Conservation (phyloP, 2,329 filamentous ascomycete genomes). For the Chaetomium sp. region DNA sequence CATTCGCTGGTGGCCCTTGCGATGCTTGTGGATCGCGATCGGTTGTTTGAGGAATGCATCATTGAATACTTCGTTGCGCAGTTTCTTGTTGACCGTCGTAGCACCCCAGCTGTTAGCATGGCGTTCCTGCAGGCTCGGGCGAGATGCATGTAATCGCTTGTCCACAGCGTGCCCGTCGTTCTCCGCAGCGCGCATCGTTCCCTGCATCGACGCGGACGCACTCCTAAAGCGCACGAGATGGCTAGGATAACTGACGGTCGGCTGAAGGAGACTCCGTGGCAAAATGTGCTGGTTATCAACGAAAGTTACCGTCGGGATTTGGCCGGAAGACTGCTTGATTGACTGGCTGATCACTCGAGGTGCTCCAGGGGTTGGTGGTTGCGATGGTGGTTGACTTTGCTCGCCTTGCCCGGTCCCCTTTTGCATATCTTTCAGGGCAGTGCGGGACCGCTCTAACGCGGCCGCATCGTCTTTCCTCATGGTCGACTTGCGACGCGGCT, state of each 20-base stretch:
- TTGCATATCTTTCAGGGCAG: slow-evolving; percentile 26
- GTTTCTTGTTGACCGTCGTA: slow-evolving; percentile 79
- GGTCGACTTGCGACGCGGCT: slow-evolving; percentile 57
- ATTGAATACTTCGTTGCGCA: slow-evolving; percentile 86
- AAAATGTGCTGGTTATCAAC: slow-evolving; percentile 93
- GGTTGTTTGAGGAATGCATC: slow-evolving; percentile 84
- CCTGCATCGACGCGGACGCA: slow-evolving; percentile 29
- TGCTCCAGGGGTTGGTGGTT: slow-evolving; percentile 2
- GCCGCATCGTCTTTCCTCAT: slow-evolving; percentile 44
- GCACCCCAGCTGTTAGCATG: slow-evolving; percentile 74
- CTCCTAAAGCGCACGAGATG: slow-evolving; percentile 32
- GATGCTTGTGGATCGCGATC: slow-evolving; percentile 72
- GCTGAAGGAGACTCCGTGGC: slow-evolving; percentile 71
- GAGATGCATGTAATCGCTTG: slow-evolving; percentile 9
- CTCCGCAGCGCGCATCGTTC: slow-evolving; percentile 17
- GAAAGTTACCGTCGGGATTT: slow-evolving; percentile 84
- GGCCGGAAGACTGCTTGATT: slow-evolving; percentile 55
- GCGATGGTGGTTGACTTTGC: slow-evolving; percentile 14
- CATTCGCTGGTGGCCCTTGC: slow-evolving; percentile 48
- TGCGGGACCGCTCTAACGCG: slow-evolving; percentile 31
- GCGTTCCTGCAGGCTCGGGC: slow-evolving; percentile 47
- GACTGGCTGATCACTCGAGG: slow-evolving; percentile 63
- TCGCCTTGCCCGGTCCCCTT: slow-evolving; percentile 18
- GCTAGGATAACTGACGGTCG: slow-evolving; percentile 34
- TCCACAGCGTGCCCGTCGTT: not conserved